Conservation (phyloP, 108 stramenopile species). For the Schizochytrium sp. region DNA sequence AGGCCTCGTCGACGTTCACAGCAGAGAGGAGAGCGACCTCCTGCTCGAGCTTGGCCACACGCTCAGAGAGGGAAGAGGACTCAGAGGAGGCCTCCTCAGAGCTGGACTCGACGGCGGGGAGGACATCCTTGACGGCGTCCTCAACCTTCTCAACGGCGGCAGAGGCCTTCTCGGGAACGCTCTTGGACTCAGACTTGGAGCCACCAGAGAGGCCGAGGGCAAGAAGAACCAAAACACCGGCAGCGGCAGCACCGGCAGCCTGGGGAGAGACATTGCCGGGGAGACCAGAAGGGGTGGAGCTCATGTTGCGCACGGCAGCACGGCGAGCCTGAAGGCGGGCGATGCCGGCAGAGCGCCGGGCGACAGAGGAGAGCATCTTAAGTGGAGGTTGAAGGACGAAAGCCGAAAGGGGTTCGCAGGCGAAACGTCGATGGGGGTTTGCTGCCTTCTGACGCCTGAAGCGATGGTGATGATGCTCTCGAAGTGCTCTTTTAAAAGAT, state of each 20-base stretch:
- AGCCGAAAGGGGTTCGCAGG: no score
- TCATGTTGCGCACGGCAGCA: background rate
- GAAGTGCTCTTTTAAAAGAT: no score
- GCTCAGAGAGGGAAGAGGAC: background rate
- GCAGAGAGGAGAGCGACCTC: background rate
- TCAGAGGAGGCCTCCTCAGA: no score
- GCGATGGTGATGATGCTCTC: no score
- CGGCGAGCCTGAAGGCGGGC: background rate
- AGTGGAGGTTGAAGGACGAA: no score
- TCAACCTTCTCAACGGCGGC: background rate
- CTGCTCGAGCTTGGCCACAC: slow-evolving; percentile 49
- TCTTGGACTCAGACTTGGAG: slow-evolving; percentile 24
- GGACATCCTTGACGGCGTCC: slow-evolving; percentile 17
- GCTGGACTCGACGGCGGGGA: no score
- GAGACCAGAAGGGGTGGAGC: background rate
- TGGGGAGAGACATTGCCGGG: slow-evolving; percentile 23
- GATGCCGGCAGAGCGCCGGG: no score
- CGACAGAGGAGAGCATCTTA: no score
- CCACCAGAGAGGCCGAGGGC: background rate
- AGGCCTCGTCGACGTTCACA: slow-evolving; percentile 80
- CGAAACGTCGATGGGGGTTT: no score
- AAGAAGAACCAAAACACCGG: background rate
- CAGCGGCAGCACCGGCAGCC: slow-evolving; percentile 35
- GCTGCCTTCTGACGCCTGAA: no score
- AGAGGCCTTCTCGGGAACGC: background rate